Conservation (phyloP, 352 stramenopile genomes). For the Phytophthora vignae region DNA sequence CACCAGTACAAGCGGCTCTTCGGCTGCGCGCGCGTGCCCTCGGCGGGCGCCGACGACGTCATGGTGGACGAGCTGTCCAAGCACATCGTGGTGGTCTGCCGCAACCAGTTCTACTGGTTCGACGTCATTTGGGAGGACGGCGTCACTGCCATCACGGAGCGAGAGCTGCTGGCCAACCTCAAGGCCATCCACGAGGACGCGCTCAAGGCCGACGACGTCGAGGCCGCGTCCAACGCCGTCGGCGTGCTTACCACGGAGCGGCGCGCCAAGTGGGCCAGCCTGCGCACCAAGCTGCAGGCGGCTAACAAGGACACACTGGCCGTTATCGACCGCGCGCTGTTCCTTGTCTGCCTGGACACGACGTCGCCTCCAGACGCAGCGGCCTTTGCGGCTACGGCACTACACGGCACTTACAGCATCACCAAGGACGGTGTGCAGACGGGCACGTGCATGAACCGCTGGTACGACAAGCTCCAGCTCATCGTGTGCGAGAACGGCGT, state of each 20-base stretch:
- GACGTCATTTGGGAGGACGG: conserved; percentile 90
- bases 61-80: conserved; percentile 84
- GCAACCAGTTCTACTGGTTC: conserved; percentile 97
- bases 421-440: conserved; percentile 72
- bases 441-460: conserved; percentile 96
- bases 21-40: conserved; percentile 86
- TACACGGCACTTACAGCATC: conserved; percentile 94
- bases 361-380: conserved; percentile 82
- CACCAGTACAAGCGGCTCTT: conserved; percentile 96
- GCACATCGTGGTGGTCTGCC: conserved; percentile 94
- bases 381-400: conserved; percentile 83
- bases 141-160: conserved; percentile 90
- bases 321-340: conserved; percentile 93
- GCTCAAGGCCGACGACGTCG: conserved; percentile 60
- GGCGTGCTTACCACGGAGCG: conserved; percentile 94
- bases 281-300: conserved; percentile 79
- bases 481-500: conserved; percentile 96
- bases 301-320: conserved; percentile 85
- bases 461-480: conserved; percentile 98
- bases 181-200: conserved; percentile 91
- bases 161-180: conserved; percentile 93
- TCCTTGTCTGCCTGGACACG: conserved; percentile 96
- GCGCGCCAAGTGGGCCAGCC: conserved; percentile 91
- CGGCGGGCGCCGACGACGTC: conserved; percentile 73
- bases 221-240: conserved; percentile 72